Evolutionary conservation across 768 basidiomycete species (phyloP), one percentile per base, ranked within the genome.

Genomic region (Lactifluus hygrophoroides): DNA sequence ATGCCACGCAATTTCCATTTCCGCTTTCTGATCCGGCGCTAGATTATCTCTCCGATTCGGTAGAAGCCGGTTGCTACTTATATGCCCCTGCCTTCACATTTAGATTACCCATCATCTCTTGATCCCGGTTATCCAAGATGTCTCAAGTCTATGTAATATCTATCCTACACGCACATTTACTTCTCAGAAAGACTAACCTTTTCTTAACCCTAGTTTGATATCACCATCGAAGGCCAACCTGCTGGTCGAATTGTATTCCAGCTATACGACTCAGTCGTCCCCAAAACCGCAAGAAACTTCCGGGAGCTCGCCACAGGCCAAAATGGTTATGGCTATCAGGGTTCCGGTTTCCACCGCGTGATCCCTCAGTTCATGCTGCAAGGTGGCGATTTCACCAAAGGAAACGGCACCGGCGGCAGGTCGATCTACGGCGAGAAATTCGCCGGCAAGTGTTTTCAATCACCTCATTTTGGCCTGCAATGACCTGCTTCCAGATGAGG

Each of bases 361-460:
- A 91, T 93, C 68, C 87, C 86, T 63, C 49, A 78, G 42, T 94
- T 92, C 74, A 92, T 92, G 89, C 77, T 91, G 57, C 92, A 94
- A 71, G 92, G 90, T 25, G 93, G 93, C 56, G 91, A 94, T 69
- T 95, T 95, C 71, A 87, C 85, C 62, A 51, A 60, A 7, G 60
- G 64, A 45, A 73, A 76, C 53, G 89, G 89, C 16, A 88, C 86
- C 10, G 90, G 89, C 59, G 90, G 89, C 48, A 88, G 84, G 72
- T 86, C 84, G 25, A 88, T 88, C 69, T 88, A 86, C 59, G 87
- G 87, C 62, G 74, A 75, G 47, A 84, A 81, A 66, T 88, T 88
- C 61, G 67, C 66, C 7, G 87, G 85, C 86, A 38, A 46, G 76
- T 68, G 40, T 46, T n/a, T 51, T 44, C 25, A 28, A n/a, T n/a